phyloP scores from a whole-genome alignment of 1,284 basidiomycete genomes.

The Calocybe gambosa region DNA sequence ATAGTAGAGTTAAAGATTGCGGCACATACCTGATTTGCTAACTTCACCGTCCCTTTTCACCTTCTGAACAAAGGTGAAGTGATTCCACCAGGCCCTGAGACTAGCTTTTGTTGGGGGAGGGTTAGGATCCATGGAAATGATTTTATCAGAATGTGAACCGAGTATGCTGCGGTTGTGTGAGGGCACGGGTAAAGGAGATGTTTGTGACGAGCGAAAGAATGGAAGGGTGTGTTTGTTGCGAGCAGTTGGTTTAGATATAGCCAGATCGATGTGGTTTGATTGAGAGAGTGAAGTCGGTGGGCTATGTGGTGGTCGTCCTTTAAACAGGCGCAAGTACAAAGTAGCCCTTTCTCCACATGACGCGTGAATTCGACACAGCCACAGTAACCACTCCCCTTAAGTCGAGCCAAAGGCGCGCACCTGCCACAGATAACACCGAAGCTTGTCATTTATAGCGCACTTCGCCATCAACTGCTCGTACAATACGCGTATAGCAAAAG shows the following conservation, averaged over 20 bases:
- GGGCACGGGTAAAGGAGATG: slow-evolving; percentile 2
- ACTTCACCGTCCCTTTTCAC: slow-evolving; percentile 44
- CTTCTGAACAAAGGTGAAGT: slow-evolving; percentile 60
- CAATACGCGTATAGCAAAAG: no score
- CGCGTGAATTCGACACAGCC: slow-evolving; percentile 14
- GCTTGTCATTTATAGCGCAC: no score
- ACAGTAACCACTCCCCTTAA: slow-evolving; percentile 1
- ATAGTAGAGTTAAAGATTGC: neutral
- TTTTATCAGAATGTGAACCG: slow-evolving; percentile 5
- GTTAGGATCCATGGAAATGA: slow-evolving; percentile 17
- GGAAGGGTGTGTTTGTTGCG: slow-evolving; percentile 10
- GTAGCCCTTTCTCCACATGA: slow-evolving; percentile 14
- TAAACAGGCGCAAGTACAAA: slow-evolving; percentile 3
- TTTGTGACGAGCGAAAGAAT: slow-evolving; percentile 12
- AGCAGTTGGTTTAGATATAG: slow-evolving; percentile 6
- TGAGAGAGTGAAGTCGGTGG: neutral
- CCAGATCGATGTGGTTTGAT: slow-evolving; percentile 9
- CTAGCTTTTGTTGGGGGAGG: slow-evolving; percentile 50
- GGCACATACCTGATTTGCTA: slow-evolving; percentile 8
- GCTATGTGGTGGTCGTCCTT: slow-evolving; percentile 6
- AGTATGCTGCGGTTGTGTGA: slow-evolving; percentile 12
- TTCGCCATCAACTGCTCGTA: no score
- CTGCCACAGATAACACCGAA: no score
- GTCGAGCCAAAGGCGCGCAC: no score
- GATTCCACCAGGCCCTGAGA: slow-evolving; percentile 81